These are phyloP conservation scores for Wickerhamomyces pijperi DNA, from an alignment of 805 yeast genomes.

Conservation along the genomic window DNA sequence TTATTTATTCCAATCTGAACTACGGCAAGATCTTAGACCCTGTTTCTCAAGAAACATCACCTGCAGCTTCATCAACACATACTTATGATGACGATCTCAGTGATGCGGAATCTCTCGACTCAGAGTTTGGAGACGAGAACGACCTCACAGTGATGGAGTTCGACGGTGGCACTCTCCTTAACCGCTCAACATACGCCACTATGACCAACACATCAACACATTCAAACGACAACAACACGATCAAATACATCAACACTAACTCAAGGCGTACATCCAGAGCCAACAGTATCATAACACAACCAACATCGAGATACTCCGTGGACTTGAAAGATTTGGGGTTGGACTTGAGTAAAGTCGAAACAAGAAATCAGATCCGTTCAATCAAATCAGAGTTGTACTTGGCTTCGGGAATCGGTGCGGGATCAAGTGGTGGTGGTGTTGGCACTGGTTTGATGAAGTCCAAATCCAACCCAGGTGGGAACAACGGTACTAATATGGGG, in stretches of 20 bases:
- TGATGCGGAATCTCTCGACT: not conserved
- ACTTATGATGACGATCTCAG: slow-evolving; percentile 2
- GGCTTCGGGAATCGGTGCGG: not conserved
- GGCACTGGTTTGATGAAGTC: not conserved
- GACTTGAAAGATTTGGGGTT: too few relatives aligned
- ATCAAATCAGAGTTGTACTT: not conserved
- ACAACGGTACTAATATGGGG: too few relatives aligned
- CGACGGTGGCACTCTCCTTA: slow-evolving; percentile 8
- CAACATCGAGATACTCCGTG: too few relatives aligned
- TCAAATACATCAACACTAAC: not conserved
- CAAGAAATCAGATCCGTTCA: not conserved
- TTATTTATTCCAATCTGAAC: slow-evolving; percentile 19
- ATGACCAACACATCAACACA: not conserved
- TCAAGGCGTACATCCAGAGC: not conserved
- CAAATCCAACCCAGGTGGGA: not conserved
- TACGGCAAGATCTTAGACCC: slow-evolving; percentile 6
- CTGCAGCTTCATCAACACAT: too few relatives aligned
- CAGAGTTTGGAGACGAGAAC: slow-evolving; percentile 5
- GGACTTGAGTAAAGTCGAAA: not conserved
- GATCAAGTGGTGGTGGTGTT: not conserved
- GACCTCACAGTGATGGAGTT: slow-evolving; percentile 18
- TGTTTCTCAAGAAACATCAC: not conserved
- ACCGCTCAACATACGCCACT: too few relatives aligned
- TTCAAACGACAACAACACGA: not conserved
- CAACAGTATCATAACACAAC: too few relatives aligned